Conservation (phyloP, 192 early-diverging fungal genomes). For the Diversispora eburnea region DNA sequence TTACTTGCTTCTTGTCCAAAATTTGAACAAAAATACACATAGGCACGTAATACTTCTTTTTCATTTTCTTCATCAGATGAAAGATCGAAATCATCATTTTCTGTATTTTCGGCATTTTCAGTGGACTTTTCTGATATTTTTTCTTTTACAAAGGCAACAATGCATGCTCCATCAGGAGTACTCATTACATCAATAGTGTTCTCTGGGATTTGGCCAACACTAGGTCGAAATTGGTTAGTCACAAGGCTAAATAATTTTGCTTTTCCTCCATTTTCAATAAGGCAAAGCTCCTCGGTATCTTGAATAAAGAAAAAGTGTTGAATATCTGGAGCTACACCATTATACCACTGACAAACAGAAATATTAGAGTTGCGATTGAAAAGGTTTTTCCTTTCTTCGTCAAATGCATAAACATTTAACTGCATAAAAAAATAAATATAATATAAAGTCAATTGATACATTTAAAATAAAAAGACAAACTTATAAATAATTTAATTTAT, state of each 20-base stretch:
- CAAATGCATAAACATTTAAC: background rate
- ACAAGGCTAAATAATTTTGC: background rate
- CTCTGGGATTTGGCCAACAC: background rate
- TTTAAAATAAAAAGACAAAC: background rate
- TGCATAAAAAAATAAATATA: background rate
- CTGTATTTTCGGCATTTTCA: background rate
- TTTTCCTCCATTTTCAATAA: slow-evolving; percentile 4
- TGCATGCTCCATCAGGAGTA: slow-evolving; percentile 14
- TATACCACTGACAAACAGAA: background rate
- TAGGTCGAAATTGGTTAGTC: background rate
- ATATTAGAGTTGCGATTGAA: background rate
- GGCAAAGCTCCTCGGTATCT: slow-evolving; percentile 6
- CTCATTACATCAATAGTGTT: background rate
- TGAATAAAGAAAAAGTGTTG: slow-evolving; percentile 12
- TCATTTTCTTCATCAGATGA: background rate
- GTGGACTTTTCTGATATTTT: background rate
- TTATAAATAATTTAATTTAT: background rate
- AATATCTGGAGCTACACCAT: background rate
- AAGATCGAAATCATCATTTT: background rate
- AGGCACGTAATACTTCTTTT: background rate
- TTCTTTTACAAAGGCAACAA: slow-evolving; percentile 13
- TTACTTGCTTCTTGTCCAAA: slow-evolving; percentile 3
- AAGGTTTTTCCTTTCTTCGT: slow-evolving; percentile 1
- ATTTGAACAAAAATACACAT: slow-evolving; percentile 12
- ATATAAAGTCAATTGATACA: background rate